phyloP scores from a whole-genome alignment of 352 stramenopile species.

The Peronospora destructor region DNA sequence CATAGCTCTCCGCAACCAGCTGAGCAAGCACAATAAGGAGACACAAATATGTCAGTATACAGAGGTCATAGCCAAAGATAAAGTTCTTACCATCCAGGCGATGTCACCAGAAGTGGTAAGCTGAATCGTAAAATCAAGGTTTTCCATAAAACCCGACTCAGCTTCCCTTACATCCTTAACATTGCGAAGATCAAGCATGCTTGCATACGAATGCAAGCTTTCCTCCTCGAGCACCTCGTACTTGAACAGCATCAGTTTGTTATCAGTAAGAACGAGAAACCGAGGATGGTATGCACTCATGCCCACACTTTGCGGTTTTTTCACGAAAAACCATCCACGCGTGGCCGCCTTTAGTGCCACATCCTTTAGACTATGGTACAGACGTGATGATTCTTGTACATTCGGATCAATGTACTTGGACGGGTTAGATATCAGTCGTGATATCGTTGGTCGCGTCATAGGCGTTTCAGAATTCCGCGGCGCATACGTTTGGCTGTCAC shows the following conservation, averaged over 20 bases:
- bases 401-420: conserved; percentile 68
- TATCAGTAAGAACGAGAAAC: conserved; percentile 77
- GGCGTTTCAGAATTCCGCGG: conserved; percentile 48
- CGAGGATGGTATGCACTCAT: conserved; percentile 75
- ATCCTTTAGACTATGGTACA: conserved; percentile 76
- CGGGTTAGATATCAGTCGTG: conserved; percentile 67
- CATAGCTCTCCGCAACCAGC: conserved; percentile 72
- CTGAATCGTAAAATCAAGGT: conserved; percentile 82
- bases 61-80: conserved; percentile 11
- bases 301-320: conserved; percentile 55
- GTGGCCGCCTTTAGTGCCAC: conserved; percentile 56
- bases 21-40: conserved; percentile 20
- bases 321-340: conserved; percentile 82
- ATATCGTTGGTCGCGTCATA: conserved; percentile 51
- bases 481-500: conserved; percentile 54
- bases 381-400: conserved; percentile 33
- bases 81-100: conserved; percentile 64
- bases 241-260: conserved; percentile 79
- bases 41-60: conserved; percentile 6
- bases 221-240: conserved; percentile 78
- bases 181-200: conserved; percentile 57
- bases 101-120: conserved; percentile 65
- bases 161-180: conserved; percentile 81
- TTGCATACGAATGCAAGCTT: conserved; percentile 57
- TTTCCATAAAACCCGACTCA: conserved; percentile 73